Base-by-base conservation (phyloP, 1,139 yeast genomes). In the Candida gigantensis region DNA sequence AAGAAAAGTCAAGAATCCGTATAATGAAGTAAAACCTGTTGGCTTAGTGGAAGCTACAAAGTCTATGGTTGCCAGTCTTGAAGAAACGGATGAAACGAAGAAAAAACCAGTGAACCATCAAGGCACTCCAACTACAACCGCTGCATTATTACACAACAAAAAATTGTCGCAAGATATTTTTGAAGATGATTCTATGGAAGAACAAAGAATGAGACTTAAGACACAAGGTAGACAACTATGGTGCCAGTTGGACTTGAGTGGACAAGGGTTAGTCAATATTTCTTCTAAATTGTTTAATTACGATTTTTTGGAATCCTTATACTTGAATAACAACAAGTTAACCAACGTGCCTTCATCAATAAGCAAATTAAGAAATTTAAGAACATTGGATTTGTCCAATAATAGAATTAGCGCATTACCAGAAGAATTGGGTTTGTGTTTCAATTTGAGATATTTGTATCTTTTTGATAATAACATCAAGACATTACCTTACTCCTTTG, bases 231-330 rank as follows among this genome's bases (percentile, higher is more conserved):
- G 76, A 51, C 97, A 90, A 62, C 74, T 85, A 52, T 94, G 99
- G 99, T 85, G 95, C 38, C 94, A 92, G 17, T 70, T 94, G 48
- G 99, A 94, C 65, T 70, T 92, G 47, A 81, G 95, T 49, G 96
- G 97, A 39, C 95, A 92, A 61, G 89, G 95, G 16, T 68, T 92
- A 37, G 71, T 79, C 45, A 75, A 78, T 44, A 53, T 90, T 30
- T 79, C 89, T 11, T 79, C 84, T 17, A 84, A 82, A 50, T 64
- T 94, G 40, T 88, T 89, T 68, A 80, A 81, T 35, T 94, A 89
- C 60, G 77, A 78, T 43, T 94, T 94, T 53, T 73, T 94, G 53
- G 95, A 94, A 54, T 83, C 92, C 43, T 72, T 94, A 39, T 92
- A 85, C 57, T 68, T 94, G 53, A 87, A 84, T 61, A 95, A 95